A percentile compares a stretch with the other conserved stretches of the same genome.
These are phyloP conservation scores for Diaporthe sp. DNA, from an alignment of 2,329 filamentous ascomycete genomes.

Conservation along the genomic window DNA sequence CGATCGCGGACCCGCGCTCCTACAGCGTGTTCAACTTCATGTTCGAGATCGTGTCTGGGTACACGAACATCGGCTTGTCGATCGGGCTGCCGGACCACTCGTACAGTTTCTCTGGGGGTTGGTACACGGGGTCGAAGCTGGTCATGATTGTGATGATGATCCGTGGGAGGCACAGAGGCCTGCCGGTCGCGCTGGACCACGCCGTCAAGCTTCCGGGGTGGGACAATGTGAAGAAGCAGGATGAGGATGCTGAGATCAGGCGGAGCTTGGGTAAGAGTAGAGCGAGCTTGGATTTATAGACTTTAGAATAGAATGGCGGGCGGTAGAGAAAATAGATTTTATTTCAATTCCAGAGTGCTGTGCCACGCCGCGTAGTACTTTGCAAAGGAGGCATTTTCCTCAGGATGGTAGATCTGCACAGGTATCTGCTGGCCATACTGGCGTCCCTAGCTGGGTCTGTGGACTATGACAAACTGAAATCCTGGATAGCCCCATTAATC, in stretches of 20 bases:
- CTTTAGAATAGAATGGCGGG: not conserved
- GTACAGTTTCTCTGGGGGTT: slow-evolving; percentile 38
- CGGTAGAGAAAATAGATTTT: not conserved
- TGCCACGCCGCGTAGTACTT: too few relatives aligned
- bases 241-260: slow-evolving; percentile 40
- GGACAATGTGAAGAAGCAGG: slow-evolving; percentile 48
- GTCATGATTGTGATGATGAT: slow-evolving; percentile 51
- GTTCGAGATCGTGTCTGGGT: slow-evolving; percentile 64
- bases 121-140: slow-evolving; percentile 40
- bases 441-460: not conserved
- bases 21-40: slow-evolving; percentile 73
- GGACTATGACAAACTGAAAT: not conserved
- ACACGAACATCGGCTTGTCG: slow-evolving; percentile 39
- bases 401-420: not conserved
- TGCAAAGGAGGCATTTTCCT: not conserved
- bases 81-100: slow-evolving; percentile 33
- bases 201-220: slow-evolving; percentile 60
- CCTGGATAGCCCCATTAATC: not conserved
- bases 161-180: slow-evolving; percentile 66
- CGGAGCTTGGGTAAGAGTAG: slow-evolving; percentile 35
- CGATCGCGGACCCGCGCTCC: slow-evolving; percentile 62
- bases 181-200: slow-evolving; percentile 69
- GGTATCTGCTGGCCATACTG: not conserved
- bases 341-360: not conserved
- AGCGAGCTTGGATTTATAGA: slow-evolving; percentile 14